These are phyloP conservation scores for Eruca vesicaria DNA, from an alignment of 441 rosid genomes.

Conservation along the genomic window DNA sequence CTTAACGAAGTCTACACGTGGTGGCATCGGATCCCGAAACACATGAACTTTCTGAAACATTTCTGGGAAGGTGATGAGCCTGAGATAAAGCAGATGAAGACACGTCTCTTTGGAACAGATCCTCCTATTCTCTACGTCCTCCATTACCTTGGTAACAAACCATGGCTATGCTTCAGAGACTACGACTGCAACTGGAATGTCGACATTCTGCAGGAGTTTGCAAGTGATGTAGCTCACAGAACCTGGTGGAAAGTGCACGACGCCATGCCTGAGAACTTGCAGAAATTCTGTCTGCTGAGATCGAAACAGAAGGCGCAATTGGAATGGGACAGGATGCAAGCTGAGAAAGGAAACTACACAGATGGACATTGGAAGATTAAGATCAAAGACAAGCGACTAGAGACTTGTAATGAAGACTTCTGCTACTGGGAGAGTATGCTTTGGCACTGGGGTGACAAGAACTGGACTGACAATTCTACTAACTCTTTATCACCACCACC, in stretches of 20 bases:
- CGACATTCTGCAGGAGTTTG: slow-evolving; percentile 75
- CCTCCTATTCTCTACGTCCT: slow-evolving; percentile 81
- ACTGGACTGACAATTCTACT: slow-evolving; percentile 71
- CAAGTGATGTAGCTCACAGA: slow-evolving; percentile 76
- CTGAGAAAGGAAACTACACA: slow-evolving; percentile 68
- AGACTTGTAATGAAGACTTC: slow-evolving; percentile 66
- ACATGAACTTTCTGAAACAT: slow-evolving; percentile 88
- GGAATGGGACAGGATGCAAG: slow-evolving; percentile 86
- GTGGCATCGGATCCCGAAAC: slow-evolving; percentile 95
- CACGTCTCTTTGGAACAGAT: slow-evolving; percentile 65
- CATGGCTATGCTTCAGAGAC: slow-evolving; percentile 89
- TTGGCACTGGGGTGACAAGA: slow-evolving; percentile 91
- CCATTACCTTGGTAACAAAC: slow-evolving; percentile 80
- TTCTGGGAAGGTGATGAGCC: slow-evolving; percentile 89
- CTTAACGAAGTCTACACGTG: slow-evolving; percentile 81
- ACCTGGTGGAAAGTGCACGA: slow-evolving; percentile 92
- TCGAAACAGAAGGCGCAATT: slow-evolving; percentile 88
- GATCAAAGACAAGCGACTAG: slow-evolving; percentile 61
- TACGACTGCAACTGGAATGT: slow-evolving; percentile 96
- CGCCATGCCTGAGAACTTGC: slow-evolving; percentile 74
- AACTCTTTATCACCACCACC: slow-evolving; percentile 35
- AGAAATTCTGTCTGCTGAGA: slow-evolving; percentile 68
- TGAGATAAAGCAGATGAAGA: slow-evolving; percentile 73
- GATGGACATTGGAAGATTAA: slow-evolving; percentile 85
- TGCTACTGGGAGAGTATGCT: slow-evolving; percentile 91